Percentiles rank a stretch among this genome's conserved stretches.
phyloP scores from a whole-genome alignment of 805 yeast genomes.

The Yarrowia hollandica region DNA sequence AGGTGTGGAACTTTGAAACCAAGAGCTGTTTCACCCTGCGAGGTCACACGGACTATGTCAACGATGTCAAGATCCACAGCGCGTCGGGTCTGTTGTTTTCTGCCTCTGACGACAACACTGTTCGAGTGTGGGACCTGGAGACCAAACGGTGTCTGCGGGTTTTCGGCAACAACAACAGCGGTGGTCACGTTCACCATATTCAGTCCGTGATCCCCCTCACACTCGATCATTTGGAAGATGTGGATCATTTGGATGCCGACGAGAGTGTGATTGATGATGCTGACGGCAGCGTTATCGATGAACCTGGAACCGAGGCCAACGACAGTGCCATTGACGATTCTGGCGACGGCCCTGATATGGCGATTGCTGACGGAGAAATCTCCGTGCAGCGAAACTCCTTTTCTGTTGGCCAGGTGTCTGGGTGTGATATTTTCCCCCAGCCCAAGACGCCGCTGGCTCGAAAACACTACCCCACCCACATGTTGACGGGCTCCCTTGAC shows the following conservation, averaged over 20 bases:
- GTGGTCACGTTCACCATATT: conserved; percentile 91
- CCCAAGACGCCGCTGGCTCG: neutral
- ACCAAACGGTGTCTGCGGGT: conserved; percentile 76
- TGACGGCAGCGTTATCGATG: neutral
- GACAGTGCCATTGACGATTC: conserved; percentile 7
- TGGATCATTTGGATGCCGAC: conserved; percentile 30
- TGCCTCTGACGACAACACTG: conserved; percentile 89
- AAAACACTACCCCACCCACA: conserved; percentile 63
- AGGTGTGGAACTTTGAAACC: conserved; percentile 95
- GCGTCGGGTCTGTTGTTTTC: conserved; percentile 76
- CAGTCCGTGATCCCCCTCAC: conserved; percentile 87
- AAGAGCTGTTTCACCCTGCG: conserved; percentile 89
- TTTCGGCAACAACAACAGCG: conserved; percentile 55
- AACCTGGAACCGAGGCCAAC: neutral
- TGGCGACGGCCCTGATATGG: neutral
- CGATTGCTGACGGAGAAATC: conserved; percentile 7
- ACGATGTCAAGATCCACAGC: conserved; percentile 82
- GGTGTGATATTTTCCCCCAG: conserved; percentile 21
- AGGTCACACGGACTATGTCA: conserved; percentile 93
- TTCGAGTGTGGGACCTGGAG: conserved; percentile 90
- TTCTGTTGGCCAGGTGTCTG: neutral
- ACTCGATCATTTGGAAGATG: conserved; percentile 40
- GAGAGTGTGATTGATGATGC: conserved; percentile 29
- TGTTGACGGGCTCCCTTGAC: conserved; percentile 84
- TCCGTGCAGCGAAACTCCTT: conserved; percentile 15